Evolutionary conservation across 2,329 filamentous ascomycete genomes (phyloP).

Genomic region (Neofusicoccum parvum): DNA sequence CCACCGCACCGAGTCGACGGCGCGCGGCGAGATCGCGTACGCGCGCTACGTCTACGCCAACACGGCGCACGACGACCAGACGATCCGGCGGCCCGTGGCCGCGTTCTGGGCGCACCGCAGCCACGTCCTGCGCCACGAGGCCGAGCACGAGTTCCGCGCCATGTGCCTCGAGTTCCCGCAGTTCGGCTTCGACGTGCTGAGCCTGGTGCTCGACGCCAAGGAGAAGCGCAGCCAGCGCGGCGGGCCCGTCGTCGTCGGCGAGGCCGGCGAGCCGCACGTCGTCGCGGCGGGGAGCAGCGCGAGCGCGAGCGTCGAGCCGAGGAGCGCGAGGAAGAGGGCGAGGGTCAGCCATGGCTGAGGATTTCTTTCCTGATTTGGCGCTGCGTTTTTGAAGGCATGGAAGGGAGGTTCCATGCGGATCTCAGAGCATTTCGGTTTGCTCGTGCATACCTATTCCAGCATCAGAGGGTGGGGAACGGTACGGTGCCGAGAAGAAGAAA

Average conservation of each 20-base stretch:
- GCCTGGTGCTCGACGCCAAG: slow-evolving; percentile 56
- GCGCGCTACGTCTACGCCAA: slow-evolving; percentile 87
- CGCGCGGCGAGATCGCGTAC: slow-evolving; percentile 87
- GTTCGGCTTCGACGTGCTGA: slow-evolving; percentile 91
- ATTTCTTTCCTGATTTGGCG: neutral
- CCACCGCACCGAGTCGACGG: slow-evolving; percentile 84
- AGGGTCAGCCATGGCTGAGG: slow-evolving; percentile 30
- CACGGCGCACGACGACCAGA: slow-evolving; percentile 67
- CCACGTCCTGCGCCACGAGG: slow-evolving; percentile 81
- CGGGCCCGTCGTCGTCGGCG: slow-evolving; percentile 23
- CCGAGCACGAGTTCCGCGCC: slow-evolving; percentile 79
- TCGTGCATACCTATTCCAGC: too few species aligned
- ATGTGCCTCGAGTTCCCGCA: slow-evolving; percentile 89
- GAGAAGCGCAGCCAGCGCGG: slow-evolving; percentile 43
- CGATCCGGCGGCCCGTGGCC: slow-evolving; percentile 80
- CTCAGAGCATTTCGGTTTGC: neutral
- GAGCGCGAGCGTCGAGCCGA: slow-evolving; percentile 27
- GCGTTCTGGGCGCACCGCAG: slow-evolving; percentile 84
- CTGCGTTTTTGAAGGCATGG: neutral
- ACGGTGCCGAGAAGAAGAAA: too few species aligned
- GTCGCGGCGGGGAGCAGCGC: neutral
- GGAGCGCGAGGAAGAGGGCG: slow-evolving; percentile 40
- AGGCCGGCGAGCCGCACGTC: slow-evolving; percentile 7
- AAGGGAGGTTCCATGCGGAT: neutral
- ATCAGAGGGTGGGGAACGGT: too few species aligned